Conservation (phyloP, 2,329 filamentous ascomycete species). For the Bipolaris gigantea region DNA sequence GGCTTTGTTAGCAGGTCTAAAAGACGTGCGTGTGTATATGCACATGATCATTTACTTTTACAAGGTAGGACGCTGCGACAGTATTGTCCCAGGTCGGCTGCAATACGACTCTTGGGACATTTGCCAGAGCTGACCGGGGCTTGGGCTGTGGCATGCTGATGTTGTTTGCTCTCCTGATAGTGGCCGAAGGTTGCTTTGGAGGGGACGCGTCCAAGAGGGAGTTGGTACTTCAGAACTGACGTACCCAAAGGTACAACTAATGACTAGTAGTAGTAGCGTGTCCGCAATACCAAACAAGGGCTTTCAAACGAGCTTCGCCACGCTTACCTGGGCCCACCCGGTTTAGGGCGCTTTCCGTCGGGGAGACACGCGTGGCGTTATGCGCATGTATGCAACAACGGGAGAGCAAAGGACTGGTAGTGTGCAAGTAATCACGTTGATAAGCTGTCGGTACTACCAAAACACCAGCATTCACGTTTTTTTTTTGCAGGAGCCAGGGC, state of each 20-base stretch:
- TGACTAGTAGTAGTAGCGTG: too few relatives aligned
- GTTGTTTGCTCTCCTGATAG: not conserved
- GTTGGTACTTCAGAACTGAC: slow-evolving; percentile 11
- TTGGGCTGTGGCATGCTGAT: slow-evolving; percentile 29
- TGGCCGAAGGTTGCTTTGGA: not conserved
- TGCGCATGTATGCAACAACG: not conserved
- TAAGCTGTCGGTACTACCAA: not conserved
- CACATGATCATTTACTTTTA: slow-evolving; percentile 29
- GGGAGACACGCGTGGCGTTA: not conserved
- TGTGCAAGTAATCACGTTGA: not conserved
- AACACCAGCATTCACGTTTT: not conserved
- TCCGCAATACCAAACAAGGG: not conserved
- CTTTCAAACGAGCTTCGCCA: not conserved
- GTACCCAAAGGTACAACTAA: not conserved
- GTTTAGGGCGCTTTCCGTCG: slow-evolving; percentile 8
- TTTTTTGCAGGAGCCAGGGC: not conserved
- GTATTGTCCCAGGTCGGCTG: slow-evolving; percentile 33
- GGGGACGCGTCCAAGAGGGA: slow-evolving; percentile 4
- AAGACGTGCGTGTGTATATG: not conserved
- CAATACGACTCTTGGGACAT: slow-evolving; percentile 32
- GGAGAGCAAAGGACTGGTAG: not conserved
- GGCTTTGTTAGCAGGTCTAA: slow-evolving; percentile 18
- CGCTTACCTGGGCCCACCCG: not conserved
- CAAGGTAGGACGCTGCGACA: slow-evolving; percentile 33
- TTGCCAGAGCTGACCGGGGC: slow-evolving; percentile 41